Conservation (phyloP, 306 rosid species). For the Delonix regia region DNA sequence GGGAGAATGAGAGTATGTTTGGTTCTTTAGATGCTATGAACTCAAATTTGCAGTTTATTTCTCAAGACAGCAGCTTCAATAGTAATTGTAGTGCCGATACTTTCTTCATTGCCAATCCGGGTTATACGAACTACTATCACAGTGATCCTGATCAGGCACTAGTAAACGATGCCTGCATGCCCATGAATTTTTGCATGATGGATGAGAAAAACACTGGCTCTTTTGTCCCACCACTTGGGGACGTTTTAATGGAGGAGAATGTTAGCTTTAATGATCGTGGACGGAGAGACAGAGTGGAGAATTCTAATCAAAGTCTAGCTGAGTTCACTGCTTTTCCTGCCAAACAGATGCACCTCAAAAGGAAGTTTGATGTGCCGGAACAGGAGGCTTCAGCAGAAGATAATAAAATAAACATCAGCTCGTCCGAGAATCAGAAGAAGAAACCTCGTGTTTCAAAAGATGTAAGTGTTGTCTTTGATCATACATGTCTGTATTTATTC, state of each 20-base stretch:
- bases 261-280: slow-evolving; percentile 39
- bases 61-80: slow-evolving; percentile 58
- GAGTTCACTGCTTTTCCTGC: slow-evolving; percentile 30
- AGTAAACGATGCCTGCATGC: slow-evolving; percentile 21
- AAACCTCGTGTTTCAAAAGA: slow-evolving; percentile 47
- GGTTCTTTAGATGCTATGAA: slow-evolving; percentile 48
- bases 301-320: slow-evolving; percentile 31
- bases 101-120: slow-evolving; percentile 39
- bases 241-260: slow-evolving; percentile 52
- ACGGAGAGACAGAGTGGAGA: slow-evolving; percentile 31
- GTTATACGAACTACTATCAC: slow-evolving; percentile 36
- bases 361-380: slow-evolving; percentile 49
- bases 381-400: slow-evolving; percentile 32
- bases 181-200: slow-evolving; percentile 37
- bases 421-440: slow-evolving; percentile 53
- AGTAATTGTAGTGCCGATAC: slow-evolving; percentile 39
- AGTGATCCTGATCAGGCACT: slow-evolving; percentile 33
- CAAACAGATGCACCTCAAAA: slow-evolving; percentile 50
- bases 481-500: slow-evolving; percentile 1
- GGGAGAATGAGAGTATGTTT: slow-evolving; percentile 44
- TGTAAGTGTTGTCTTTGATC: slow-evolving; percentile 50
- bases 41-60: slow-evolving; percentile 42
- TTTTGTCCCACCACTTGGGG: slow-evolving; percentile 42
- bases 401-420: slow-evolving; percentile 26
- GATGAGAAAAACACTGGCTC: slow-evolving; percentile 37